Conservation (phyloP, 2,329 filamentous ascomycete genomes). For the Didymella keratinophila region DNA sequence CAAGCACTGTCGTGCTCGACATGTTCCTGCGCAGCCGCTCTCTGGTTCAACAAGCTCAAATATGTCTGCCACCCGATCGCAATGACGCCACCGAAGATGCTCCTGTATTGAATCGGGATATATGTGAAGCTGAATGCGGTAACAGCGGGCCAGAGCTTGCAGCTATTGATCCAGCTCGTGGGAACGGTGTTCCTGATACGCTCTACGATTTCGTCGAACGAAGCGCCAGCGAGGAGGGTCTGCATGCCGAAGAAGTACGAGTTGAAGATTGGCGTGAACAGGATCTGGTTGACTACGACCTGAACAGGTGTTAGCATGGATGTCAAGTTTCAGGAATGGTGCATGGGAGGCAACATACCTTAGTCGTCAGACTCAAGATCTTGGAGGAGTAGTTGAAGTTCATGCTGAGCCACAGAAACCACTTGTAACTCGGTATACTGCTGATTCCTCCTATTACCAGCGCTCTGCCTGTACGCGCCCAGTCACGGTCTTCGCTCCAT, state of each 20-base stretch:
- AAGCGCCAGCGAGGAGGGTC: constrained; percentile 64
- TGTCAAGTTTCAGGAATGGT: not conserved
- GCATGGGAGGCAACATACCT: constrained; percentile 51
- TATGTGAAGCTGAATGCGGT: constrained; percentile 90
- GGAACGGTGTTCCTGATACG: constrained; percentile 80
- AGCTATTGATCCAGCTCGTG: constrained; percentile 76
- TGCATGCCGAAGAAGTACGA: constrained; percentile 63
- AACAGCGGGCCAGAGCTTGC: constrained; percentile 87
- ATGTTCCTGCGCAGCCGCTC: constrained; percentile 68
- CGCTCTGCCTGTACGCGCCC: constrained; percentile 70
- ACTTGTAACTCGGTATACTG: constrained; percentile 81
- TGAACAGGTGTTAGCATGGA: constrained; percentile 17
- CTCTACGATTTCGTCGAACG: constrained; percentile 68
- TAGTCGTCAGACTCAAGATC: constrained; percentile 72
- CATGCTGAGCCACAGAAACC: constrained; percentile 81
- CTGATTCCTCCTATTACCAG: constrained; percentile 76
- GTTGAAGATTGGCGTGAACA: constrained; percentile 75
- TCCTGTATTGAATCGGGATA: constrained; percentile 78
- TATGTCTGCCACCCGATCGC: constrained; percentile 95
- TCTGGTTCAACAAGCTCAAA: constrained; percentile 78
- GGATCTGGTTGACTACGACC: constrained; percentile 78
- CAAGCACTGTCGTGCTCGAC: constrained; percentile 24
- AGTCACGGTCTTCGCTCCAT: constrained; percentile 55
- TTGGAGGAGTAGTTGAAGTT: constrained; percentile 86
- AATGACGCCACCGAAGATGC: constrained; percentile 76